phyloP scores from a whole-genome alignment of 495 filamentous ascomycete genomes.

The Penicillium taxi region DNA sequence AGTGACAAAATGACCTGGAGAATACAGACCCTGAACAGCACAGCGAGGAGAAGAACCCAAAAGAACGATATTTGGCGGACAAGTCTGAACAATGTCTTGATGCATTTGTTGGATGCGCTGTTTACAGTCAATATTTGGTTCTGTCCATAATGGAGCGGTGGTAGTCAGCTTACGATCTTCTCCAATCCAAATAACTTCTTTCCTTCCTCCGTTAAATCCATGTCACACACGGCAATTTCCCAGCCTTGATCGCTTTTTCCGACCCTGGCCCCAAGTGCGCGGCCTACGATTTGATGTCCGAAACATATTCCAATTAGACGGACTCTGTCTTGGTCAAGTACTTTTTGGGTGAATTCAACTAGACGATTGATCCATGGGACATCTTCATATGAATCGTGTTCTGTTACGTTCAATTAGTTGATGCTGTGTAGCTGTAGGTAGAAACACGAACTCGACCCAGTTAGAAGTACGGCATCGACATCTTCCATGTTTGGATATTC shows the following conservation, averaged over 20 bases:
- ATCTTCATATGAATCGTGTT: slow-evolving; percentile 55
- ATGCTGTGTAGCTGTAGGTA: neutral
- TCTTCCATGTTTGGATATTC: slow-evolving; percentile 61
- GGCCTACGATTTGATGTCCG: slow-evolving; percentile 82
- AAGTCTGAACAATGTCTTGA: slow-evolving; percentile 62
- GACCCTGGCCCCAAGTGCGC: slow-evolving; percentile 64
- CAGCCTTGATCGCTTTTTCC: slow-evolving; percentile 62
- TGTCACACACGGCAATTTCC: slow-evolving; percentile 69
- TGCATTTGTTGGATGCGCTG: slow-evolving; percentile 89
- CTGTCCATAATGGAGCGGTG: slow-evolving; percentile 3
- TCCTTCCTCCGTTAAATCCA: slow-evolving; percentile 62
- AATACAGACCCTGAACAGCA: slow-evolving; percentile 73
- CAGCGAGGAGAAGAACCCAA: slow-evolving; percentile 63
- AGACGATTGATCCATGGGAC: slow-evolving; percentile 69
- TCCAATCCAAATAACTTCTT: slow-evolving; percentile 64
- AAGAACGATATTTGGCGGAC: slow-evolving; percentile 52
- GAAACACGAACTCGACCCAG: slow-evolving; percentile 52
- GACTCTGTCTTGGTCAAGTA: slow-evolving; percentile 52
- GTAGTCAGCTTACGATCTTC: slow-evolving; percentile 59
- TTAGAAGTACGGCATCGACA: slow-evolving; percentile 76
- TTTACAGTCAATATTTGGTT: slow-evolving; percentile 1
- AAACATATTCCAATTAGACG: slow-evolving; percentile 78
- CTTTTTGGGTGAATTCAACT: slow-evolving; percentile 56
- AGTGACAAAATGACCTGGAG: slow-evolving; percentile 56
- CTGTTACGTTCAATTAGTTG: slow-evolving; percentile 18